These are phyloP conservation scores for Clarkia xantiana DNA, from an alignment of 345 rosid species.

Conservation along the genomic window DNA sequence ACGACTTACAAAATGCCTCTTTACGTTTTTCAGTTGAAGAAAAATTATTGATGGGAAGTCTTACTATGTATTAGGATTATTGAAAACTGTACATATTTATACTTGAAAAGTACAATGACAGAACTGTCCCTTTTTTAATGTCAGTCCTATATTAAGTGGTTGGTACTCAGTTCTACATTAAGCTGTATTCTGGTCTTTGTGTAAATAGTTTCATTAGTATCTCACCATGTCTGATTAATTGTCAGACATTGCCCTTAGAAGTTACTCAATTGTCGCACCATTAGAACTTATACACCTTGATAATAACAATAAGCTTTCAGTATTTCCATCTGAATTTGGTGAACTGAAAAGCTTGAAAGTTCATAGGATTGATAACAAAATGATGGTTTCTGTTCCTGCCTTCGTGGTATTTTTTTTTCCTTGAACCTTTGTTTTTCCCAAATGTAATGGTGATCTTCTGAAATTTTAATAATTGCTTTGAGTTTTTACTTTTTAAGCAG, in stretches of 20 bases:
- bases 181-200: too few relatives aligned
- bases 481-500: slow-evolving; percentile 37
- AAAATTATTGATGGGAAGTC: too few relatives aligned
- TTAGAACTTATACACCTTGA: slow-evolving; percentile 80
- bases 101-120: too few relatives aligned
- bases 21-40: too few relatives aligned
- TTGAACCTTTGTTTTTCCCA: not conserved
- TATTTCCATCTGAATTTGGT: slow-evolving; percentile 87
- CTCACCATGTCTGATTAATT: not conserved
- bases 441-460: slow-evolving; percentile 1
- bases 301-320: slow-evolving; percentile 59
- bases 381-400: slow-evolving; percentile 85
- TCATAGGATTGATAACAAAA: slow-evolving; percentile 64
- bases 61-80: too few relatives aligned
- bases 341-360: slow-evolving; percentile 56
- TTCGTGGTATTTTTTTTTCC: slow-evolving; percentile 29
- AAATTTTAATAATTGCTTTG: slow-evolving; percentile 10
- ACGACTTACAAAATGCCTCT: too few relatives aligned
- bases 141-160: too few relatives aligned
- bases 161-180: too few relatives aligned
- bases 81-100: too few relatives aligned
- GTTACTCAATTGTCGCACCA: slow-evolving; percentile 61
- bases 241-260: slow-evolving; percentile 75
- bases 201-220: too few relatives aligned
- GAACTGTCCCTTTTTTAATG: too few relatives aligned